Evolutionary conservation across 192 early-diverging fungal species (phyloP), one percentile per base, ranked within the genome.

Genomic region (Hyaloraphidium curvatum): DNA sequence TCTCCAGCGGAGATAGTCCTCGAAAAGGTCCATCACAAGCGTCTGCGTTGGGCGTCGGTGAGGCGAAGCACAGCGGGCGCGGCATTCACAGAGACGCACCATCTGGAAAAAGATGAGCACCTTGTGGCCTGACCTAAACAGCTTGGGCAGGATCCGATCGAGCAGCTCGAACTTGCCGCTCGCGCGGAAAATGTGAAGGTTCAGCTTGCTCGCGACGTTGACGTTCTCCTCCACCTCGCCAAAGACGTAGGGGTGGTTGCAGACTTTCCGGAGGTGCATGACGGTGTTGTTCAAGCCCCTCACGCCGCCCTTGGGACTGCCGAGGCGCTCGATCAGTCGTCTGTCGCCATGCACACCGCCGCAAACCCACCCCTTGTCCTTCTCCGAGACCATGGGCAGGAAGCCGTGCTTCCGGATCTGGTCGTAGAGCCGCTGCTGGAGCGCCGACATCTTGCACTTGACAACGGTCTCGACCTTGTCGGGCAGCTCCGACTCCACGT

Each of bases 171-270:
- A 95, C 68, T 99, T 99, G 50, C 95, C 95, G 5, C 86, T 74
- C 2, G 78, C 73, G 33, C 91, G 78, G 62, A 67, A 95, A 30
- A 99, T 62, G 30, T 78, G 71, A 50, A 76, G 74, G 64, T 91
- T 89, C 39, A 73, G 85, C 17, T 55, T 62, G 30, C 72, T 62
- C 25, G 61, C 51, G 2, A 86, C 86, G 59, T 90, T 87, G 66
- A 99, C 68, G 21, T 72, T 62, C 27, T 76, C 67, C 59, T 94
- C 91, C 0, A 99, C 91, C 55, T 87, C 84, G 41, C 84, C 80
- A 73, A 89, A 96, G 14, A 95, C 90, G 64, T 84, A 99, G 40
- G 95, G 95, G 67, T 99, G 95, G 68, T 97, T 99, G 65, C 87
- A 90, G 58, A 99, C 86, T 64, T 97, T 96, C 30, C 92, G 79